phyloP scores from a whole-genome alignment of 345 rosid genomes.

The Populus simonii region DNA sequence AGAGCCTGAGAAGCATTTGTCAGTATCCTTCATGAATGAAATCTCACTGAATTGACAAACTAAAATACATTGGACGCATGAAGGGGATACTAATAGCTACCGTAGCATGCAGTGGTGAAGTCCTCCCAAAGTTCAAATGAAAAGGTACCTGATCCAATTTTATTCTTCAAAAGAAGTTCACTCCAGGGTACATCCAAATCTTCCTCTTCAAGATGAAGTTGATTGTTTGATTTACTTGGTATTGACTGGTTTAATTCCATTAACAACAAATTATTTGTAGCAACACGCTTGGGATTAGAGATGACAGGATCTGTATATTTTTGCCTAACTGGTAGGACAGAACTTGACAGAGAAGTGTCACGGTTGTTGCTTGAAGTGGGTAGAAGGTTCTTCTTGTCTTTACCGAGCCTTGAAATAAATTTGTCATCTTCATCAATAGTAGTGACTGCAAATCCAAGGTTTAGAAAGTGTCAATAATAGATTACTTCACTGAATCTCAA shows the following conservation, averaged over 20 bases:
- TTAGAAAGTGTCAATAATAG: conserved; percentile 1
- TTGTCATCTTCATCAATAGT: conserved; percentile 15
- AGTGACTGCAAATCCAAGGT: conserved; percentile 14
- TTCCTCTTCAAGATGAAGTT: conserved; percentile 23
- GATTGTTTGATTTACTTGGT: conserved; percentile 14
- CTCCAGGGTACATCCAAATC: conserved; percentile 24
- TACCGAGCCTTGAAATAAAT: conserved; percentile 8
- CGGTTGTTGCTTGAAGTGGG: conserved; percentile 21
- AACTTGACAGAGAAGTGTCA: conserved; percentile 17
- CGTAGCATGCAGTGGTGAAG: conserved; percentile 1
- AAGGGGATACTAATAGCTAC: background rate
- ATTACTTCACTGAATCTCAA: background rate
- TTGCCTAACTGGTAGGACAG: conserved; percentile 7
- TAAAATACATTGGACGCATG: background rate
- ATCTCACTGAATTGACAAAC: conserved; percentile 8
- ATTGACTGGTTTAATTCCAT: conserved; percentile 8
- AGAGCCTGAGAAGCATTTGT: conserved; percentile 22
- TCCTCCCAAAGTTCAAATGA: conserved; percentile 5
- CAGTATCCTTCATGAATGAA: conserved; percentile 6
- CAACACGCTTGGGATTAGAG: conserved; percentile 17
- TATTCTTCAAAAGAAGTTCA: conserved; percentile 23
- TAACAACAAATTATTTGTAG: conserved; percentile 7
- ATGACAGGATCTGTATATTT: conserved; percentile 7
- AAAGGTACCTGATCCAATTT: conserved; percentile 28
- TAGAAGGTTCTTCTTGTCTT: conserved; percentile 18